Evolutionary conservation across 2,329 filamentous ascomycete species (phyloP), one percentile per base, ranked within the genome.

Genomic region (Penicillium sp.): DNA sequence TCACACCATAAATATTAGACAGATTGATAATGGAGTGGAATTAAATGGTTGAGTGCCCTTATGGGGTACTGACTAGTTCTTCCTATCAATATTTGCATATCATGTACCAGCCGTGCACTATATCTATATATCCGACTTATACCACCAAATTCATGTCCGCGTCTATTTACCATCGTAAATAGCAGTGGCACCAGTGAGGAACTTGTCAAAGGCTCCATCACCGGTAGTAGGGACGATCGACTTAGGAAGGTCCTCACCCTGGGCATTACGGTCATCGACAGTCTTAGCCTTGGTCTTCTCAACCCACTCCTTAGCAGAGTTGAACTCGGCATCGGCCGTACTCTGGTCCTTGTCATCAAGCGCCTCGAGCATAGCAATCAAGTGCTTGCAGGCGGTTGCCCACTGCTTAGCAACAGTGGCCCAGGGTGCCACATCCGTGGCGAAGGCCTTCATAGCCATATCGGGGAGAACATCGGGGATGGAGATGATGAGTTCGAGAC

Each of bases 241-340:
- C 2, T 42, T 31, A 3, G 47, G 47, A n/a, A 50, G 27, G 4
- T 41, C 47, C 18, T 32, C 18, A 0, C 47, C 47, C 3, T 54
- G 23, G 6, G 52, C 35, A 21, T 60, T 51, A 1, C 59, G 57
- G 15, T 61, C 59, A 42, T 60, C 50, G 10, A 61, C 59, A 37
- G 59, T 60, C 55, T 58, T 60, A 16, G 57, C 46, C 49, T 61
- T 61, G 10, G 59, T 61, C 52, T 60, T 61, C 35, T 54, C 55
- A 25, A 62, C 42, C 60, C 60, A 63, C 15, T 45, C 46, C 39
- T 55, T 48, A 1, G 60, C 60, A n/a, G 46, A 29, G 2, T 53
- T 51, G 40, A 59, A 59, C 51, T 63, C 60, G n/a, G 39, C 46
- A 38, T 59, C 58, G 5, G 62, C 62, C 34, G 47, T 50, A 10